phyloP scores from a whole-genome alignment of 1,139 yeast species.

The Taphrina betulina region DNA sequence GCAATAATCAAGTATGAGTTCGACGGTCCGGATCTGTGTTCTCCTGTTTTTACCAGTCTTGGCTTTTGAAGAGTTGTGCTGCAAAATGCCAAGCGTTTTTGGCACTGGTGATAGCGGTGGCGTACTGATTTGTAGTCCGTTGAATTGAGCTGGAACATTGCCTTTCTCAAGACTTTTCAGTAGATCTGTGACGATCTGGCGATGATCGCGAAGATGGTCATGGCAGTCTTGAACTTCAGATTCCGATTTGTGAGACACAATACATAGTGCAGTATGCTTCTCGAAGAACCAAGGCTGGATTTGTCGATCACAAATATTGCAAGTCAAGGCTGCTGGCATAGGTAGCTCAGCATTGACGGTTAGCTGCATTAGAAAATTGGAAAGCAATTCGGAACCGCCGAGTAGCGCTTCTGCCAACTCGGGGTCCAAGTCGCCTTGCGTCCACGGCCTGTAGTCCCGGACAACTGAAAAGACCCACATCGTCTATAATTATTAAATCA shows the following conservation, averaged over 20 bases:
- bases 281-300: slow-evolving; percentile 98
- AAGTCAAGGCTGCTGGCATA: slow-evolving; percentile 71
- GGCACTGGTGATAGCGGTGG: background rate
- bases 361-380: slow-evolving; percentile 64
- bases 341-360: slow-evolving; percentile 57
- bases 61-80: background rate
- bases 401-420: slow-evolving; percentile 72
- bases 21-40: slow-evolving; percentile 50
- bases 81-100: background rate
- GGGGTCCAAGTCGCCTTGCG: slow-evolving; percentile 53
- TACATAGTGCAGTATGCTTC: slow-evolving; percentile 82
- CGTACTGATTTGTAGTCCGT: background rate
- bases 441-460: slow-evolving; percentile 1
- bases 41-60: slow-evolving; percentile 15
- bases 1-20: slow-evolving; percentile 63
- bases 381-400: slow-evolving; percentile 83
- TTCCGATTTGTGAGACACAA: slow-evolving; percentile 78
- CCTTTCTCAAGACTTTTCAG: slow-evolving; percentile 36
- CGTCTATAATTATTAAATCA: slow-evolving; percentile 1
- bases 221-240: slow-evolving; percentile 77
- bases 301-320: slow-evolving; percentile 86
- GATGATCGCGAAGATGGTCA: slow-evolving; percentile 74
- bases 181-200: slow-evolving; percentile 53
- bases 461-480: slow-evolving; percentile 28
- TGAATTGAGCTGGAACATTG: background rate